Conservation (phyloP, 2,329 filamentous ascomycete species). For the Intubia oerlemansii region DNA sequence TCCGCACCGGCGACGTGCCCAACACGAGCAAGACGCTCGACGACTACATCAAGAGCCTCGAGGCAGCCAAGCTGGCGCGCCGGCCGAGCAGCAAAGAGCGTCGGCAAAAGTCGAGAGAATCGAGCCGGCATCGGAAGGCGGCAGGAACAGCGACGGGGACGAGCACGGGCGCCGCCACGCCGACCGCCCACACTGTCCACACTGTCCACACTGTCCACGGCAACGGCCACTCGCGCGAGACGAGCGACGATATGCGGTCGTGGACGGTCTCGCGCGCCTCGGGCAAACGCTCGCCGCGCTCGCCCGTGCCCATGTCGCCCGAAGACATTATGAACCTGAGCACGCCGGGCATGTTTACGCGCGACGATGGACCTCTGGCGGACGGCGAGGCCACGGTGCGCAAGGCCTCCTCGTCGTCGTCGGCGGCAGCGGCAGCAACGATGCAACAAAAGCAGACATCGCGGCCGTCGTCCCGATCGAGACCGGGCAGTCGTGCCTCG, state of each 20-base stretch:
- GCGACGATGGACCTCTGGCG: conserved; percentile 9
- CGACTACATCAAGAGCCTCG: conserved; percentile 70
- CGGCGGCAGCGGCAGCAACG: neutral
- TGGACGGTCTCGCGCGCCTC: too few species aligned
- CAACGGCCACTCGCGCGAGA: too few species aligned
- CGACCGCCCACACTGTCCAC: too few species aligned
- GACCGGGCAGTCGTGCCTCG: conserved; percentile 22
- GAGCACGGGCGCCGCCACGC: too few species aligned
- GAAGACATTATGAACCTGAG: conserved; percentile 53
- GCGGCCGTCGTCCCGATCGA: conserved; percentile 13
- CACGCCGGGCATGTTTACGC: conserved; percentile 18
- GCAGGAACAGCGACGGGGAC: too few species aligned
- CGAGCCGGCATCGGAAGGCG: conserved; percentile 20
- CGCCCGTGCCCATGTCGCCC: conserved; percentile 83
- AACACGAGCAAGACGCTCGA: conserved; percentile 46
- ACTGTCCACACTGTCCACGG: too few species aligned
- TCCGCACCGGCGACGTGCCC: conserved; percentile 21
- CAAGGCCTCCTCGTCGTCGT: conserved; percentile 2
- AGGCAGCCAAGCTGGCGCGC: conserved; percentile 44
- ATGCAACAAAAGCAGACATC: conserved; percentile 8
- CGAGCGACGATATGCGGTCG: too few species aligned
- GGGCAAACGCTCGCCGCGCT: conserved; percentile 84
- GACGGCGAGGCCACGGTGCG: conserved; percentile 3
- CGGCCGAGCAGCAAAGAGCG: conserved; percentile 31
- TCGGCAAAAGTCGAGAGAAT: conserved; percentile 21